Evolutionary conservation across 163 green algal species (phyloP).

Genomic region (Scenedesmus sp.): DNA sequence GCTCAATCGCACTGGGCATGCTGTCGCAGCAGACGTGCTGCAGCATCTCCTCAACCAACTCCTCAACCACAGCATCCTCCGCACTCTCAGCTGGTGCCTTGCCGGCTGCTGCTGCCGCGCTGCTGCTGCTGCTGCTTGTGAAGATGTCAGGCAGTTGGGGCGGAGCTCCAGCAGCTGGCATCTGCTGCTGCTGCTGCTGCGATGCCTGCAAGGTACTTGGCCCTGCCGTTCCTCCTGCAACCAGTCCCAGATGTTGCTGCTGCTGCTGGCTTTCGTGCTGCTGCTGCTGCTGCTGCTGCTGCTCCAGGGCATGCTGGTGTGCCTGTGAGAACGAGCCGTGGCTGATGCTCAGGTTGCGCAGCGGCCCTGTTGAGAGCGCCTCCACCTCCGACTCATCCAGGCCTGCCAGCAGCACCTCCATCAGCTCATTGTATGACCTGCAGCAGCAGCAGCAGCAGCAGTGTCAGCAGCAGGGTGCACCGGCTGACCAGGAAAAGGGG

Average conservation of each 20-base stretch:
- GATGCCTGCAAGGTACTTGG: too few species aligned
- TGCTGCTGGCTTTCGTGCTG: not conserved
- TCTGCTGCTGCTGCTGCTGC: not conserved
- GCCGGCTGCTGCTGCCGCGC: slow-evolving; percentile 1
- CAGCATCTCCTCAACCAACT: slow-evolving; percentile 47
- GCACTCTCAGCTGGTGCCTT: not conserved
- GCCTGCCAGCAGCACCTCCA: slow-evolving; percentile 45
- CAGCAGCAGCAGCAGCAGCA: slow-evolving; percentile 41
- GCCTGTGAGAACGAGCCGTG: slow-evolving; percentile 9
- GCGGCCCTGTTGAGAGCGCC: not conserved
- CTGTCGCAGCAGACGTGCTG: slow-evolving; percentile 16
- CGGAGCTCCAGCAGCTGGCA: not conserved
- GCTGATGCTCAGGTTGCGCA: slow-evolving; percentile 41
- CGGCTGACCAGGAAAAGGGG: too few species aligned
- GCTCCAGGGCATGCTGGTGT: slow-evolving; percentile 16
- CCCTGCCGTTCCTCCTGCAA: not conserved
- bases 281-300: slow-evolving; percentile 19
- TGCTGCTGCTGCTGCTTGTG: slow-evolving; percentile 34
- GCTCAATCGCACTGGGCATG: slow-evolving; percentile 19
- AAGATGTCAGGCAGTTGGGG: not conserved
- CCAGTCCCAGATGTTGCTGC: slow-evolving; percentile 14
- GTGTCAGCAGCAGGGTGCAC: too few species aligned
- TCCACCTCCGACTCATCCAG: slow-evolving; percentile 17
- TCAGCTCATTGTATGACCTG: slow-evolving; percentile 66
- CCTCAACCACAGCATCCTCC: slow-evolving; percentile 37